phyloP scores from a whole-genome alignment of 805 yeast genomes.

The Blastobotrys peoriensis region DNA sequence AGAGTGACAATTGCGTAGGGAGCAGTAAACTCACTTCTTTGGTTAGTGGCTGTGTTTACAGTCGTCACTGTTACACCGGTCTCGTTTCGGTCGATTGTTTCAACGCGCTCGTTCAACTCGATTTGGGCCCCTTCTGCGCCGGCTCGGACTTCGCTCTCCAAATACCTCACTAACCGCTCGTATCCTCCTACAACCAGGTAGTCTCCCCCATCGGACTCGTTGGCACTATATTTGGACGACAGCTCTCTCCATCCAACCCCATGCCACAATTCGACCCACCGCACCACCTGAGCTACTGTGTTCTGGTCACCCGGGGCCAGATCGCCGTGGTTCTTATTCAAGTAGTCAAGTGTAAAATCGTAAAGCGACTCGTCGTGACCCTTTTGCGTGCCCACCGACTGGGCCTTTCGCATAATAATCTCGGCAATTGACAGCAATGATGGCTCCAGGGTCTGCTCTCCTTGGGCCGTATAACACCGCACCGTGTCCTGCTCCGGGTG shows the following conservation, averaged over 20 bases:
- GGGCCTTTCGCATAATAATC: slow-evolving; percentile 57
- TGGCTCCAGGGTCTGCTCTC: slow-evolving; percentile 23
- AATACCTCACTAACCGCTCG: slow-evolving; percentile 24
- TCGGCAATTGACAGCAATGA: slow-evolving; percentile 34
- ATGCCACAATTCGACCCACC: slow-evolving; percentile 72
- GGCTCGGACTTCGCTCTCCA: not conserved
- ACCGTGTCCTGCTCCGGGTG: not conserved
- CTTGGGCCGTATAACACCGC: slow-evolving; percentile 42
- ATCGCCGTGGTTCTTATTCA: slow-evolving; percentile 37
- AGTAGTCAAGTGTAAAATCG: slow-evolving; percentile 43
- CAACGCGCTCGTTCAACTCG: not conserved
- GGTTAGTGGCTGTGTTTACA: not conserved
- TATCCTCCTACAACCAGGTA: slow-evolving; percentile 62
- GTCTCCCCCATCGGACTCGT: slow-evolving; percentile 73
- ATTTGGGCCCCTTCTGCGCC: not conserved
- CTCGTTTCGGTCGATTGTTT: not conserved
- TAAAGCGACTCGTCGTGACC: slow-evolving; percentile 47
- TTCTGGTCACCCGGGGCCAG: slow-evolving; percentile 35
- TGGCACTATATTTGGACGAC: slow-evolving; percentile 63
- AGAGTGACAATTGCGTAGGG: slow-evolving; percentile 66
- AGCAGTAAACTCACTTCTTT: too few relatives aligned
- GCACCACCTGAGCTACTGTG: slow-evolving; percentile 34
- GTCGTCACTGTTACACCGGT: not conserved
- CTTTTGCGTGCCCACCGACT: slow-evolving; percentile 47
- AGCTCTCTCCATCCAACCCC: slow-evolving; percentile 63